Base-by-base conservation (phyloP, 2,329 filamentous ascomycete species). In the Pleochaeta shiraiana region DNA sequence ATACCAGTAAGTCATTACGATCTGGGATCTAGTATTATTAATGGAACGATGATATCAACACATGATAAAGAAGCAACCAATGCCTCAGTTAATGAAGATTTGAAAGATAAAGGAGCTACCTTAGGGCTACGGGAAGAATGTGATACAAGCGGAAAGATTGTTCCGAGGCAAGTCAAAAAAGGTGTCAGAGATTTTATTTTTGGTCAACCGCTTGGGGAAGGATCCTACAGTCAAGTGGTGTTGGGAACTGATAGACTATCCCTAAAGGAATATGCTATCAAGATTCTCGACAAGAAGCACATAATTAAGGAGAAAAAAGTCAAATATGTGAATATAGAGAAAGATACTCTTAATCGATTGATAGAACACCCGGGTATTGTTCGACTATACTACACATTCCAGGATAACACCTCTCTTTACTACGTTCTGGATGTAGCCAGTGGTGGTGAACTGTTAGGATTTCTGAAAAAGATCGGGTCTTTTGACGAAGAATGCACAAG, bases 301-400 rank as follows among this genome's bases (percentile, higher is more conserved):
- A 98, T 98, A 72, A 98, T 98, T 79, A 98, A 97, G 76, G 93
- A 98, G 77, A 97, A 95, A 76, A 98, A 98, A 80, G 95, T 98
- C 72, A 98, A 98, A 79, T 98, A 98, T 72, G 93, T 98, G 75
- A 98, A 97, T 75, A 98, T 98, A 71, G 93, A 98, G 75, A 96
- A 96, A 77, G 92, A 98, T 75, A 97, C 93, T 0, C 79, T 98
- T 65, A 98, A 98, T 73, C 85, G 93, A 67, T 79, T 98, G 65
- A 97, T 92, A 3, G 92, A 98, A 68, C 93, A 98, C 72, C 93
- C 93, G 6, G 93, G 93, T 24, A 92, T 98, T 66, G 91, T 98
- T 65, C 87, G 93, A 67, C 80, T 98, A 53, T 98, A 97, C 75
- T 98, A 98, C 75, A 98, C 93, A 1, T 98, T 98, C 72, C 93